Base-by-base conservation (phyloP, 257 asterid species). In the Solanum raphanifolium region DNA sequence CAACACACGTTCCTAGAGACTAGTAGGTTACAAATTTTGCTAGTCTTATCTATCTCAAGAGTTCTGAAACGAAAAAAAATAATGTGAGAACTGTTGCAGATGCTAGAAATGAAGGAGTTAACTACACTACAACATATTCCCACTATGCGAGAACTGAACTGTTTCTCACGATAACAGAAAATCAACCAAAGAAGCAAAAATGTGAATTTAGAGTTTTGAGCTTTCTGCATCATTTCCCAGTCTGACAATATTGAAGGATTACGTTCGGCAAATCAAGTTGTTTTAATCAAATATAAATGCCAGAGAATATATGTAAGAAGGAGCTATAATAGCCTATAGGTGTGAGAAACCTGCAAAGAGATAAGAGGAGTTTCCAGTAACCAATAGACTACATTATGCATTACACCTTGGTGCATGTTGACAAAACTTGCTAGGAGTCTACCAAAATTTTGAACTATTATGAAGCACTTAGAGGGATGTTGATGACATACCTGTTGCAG, bases 401-500 rank as follows among this genome's bases (percentile, higher is more conserved):
- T 11, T 72, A 32, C 43, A 69, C 34, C 3, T 15, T 31, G 39
- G 76, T 32, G 41, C 39, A 71, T 32, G 41, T 12, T 39, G 78
- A 71, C 41, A 16, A 32, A 71, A 32, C 13, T 71, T 71, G 25
- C 41, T 9, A 71, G 78, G 25, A 71, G 25, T 32, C 76, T 1
- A 34, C 7, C 41, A 32, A 8, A 13, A 68, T 68, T 31, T 31
- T 11, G 9, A 31, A 71, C 78, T 16, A 31, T 15, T 8, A 32
- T 6, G 23, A 31, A 71, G 39, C 76, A 71, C n/a, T 71, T 15
- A 31, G n/a, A 31, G 76, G 76, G 85, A 18, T 55, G 65, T 55
- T 55, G 9, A 20, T 55, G 25, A 7, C 65, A 71, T 88, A 97
- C 98, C 98, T 91, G 94, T 89, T 92, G 97, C 93, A 97, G 46